Evolutionary conservation across 2,329 filamentous ascomycete genomes (phyloP), one percentile per base, ranked within the genome.

Genomic region (Chaetomium globosum): DNA sequence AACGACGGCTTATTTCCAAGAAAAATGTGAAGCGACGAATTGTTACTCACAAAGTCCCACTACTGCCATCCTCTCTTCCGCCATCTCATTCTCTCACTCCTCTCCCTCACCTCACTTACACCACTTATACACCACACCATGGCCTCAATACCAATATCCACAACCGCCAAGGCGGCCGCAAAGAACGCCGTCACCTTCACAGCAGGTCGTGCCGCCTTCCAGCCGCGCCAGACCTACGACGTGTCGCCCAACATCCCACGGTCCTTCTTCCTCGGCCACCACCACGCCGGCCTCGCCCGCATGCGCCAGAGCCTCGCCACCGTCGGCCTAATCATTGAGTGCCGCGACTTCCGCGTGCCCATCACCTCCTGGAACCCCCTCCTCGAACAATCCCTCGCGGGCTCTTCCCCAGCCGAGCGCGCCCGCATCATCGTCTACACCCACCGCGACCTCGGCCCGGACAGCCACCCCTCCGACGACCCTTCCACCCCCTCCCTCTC

Each of bases 261-360:
- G 70, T 95, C 94, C 65, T 99, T 98, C 80, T 99, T 92, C 80
- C 85, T 98, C 55, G 95, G 95, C 68, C 95, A 99, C 79, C 95
- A 99, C 82, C 86, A 87, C 67, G 85, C 90, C 10, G 95, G 91
- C 19, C 82, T 97, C 36, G 82, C 85, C 56, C 89, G 91, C 75
- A 97, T 98, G 89, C 91, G 91, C 75, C 86, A 86, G 48, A 84
- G 91, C 75, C 85, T 99, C 57, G 87, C 88, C 31, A 88, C 87
- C 68, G 91, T 97, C 72, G 90, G 93, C 73, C 87, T 98, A 52
- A 87, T 99, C 61, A 86, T 99, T 74, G 95, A 99, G 80, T 97
- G 93, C 77, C 91, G 95, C 74, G 95, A 99, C 80, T 93, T 93
- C 75, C 89, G 95, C 56, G 88, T 97, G 0, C 95, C 95, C 0